Percentiles rank a stretch among this genome's conserved stretches.
Conservation (phyloP, 768 basidiomycete genomes). For the Podaxis mareebaensis region DNA sequence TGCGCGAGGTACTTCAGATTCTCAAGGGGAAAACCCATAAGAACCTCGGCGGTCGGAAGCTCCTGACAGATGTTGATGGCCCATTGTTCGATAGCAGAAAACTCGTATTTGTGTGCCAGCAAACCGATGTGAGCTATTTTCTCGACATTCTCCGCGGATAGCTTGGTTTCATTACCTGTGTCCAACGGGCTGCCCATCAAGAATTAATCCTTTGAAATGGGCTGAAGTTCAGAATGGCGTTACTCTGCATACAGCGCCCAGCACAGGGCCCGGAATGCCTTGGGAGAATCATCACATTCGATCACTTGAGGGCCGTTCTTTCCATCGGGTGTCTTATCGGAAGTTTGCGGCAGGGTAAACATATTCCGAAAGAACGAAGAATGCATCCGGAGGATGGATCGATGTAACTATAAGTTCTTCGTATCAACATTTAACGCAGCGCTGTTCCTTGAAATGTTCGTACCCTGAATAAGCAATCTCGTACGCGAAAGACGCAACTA, state of each 20-base stretch:
- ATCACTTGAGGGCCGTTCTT: neutral
- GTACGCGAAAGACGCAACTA: conserved; percentile 63
- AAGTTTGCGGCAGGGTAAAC: neutral
- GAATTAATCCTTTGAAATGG: neutral
- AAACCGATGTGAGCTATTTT: neutral
- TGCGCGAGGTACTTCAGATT: conserved; percentile 3
- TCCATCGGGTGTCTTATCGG: neutral
- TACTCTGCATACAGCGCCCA: conserved; percentile 8
- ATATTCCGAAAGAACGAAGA: neutral
- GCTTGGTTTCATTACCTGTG: neutral
- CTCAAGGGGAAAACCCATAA: neutral
- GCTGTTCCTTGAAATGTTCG: neutral
- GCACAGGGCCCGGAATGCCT: neutral
- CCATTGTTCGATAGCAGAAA: neutral
- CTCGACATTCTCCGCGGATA: neutral
- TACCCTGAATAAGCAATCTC: conserved; percentile 53
- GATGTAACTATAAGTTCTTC: neutral
- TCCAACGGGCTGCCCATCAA: neutral
- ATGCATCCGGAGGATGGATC: conserved; percentile 33
- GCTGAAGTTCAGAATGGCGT: neutral
- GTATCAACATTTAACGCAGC: neutral
- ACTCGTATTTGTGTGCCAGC: conserved; percentile 1
- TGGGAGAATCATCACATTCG: neutral
- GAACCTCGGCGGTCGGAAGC: neutral
- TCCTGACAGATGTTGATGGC: neutral